phyloP scores from a whole-genome alignment of 1,139 yeast genomes.

The Protomyces macrosporus region DNA sequence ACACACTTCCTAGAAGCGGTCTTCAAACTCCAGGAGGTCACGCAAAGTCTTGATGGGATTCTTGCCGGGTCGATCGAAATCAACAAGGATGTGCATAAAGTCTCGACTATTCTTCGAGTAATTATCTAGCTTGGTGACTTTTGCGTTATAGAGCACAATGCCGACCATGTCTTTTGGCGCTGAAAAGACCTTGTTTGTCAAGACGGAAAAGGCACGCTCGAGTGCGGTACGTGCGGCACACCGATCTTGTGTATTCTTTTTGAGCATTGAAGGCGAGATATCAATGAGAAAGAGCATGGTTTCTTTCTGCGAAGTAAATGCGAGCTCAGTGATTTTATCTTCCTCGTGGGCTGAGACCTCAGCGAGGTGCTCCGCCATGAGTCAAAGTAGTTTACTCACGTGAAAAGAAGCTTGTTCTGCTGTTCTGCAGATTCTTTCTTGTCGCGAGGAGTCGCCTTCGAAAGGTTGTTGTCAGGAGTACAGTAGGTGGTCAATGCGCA shows the following conservation, averaged over 20 bases:
- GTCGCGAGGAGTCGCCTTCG: too few species aligned
- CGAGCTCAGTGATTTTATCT: conserved; percentile 33
- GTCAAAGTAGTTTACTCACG: too few species aligned
- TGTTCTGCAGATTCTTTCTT: too few species aligned
- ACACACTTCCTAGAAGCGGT: conserved; percentile 27
- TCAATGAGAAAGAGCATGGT: conserved; percentile 41
- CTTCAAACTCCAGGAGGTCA: conserved; percentile 33
- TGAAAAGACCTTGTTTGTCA: conserved; percentile 37
- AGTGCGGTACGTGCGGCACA: conserved; percentile 33
- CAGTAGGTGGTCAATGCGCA: too few species aligned
- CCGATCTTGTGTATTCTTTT: conserved; percentile 24
- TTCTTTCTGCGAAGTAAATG: conserved; percentile 36
- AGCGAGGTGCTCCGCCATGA: too few species aligned
- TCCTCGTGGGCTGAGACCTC: neutral
- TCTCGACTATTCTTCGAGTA: conserved; percentile 29
- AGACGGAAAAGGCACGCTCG: conserved; percentile 36
- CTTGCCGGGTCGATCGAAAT: conserved; percentile 38
- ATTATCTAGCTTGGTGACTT: conserved; percentile 30
- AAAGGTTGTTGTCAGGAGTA: too few species aligned
- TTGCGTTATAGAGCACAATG: conserved; percentile 37
- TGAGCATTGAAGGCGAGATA: conserved; percentile 38
- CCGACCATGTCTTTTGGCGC: conserved; percentile 38
- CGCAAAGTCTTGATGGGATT: conserved; percentile 35
- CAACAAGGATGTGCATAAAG: conserved; percentile 34
- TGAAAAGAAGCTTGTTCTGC: too few species aligned